These are phyloP conservation scores for Ambrosiella cleistominuta DNA, from an alignment of 2,329 filamentous ascomycete species.

Conservation along the genomic window DNA sequence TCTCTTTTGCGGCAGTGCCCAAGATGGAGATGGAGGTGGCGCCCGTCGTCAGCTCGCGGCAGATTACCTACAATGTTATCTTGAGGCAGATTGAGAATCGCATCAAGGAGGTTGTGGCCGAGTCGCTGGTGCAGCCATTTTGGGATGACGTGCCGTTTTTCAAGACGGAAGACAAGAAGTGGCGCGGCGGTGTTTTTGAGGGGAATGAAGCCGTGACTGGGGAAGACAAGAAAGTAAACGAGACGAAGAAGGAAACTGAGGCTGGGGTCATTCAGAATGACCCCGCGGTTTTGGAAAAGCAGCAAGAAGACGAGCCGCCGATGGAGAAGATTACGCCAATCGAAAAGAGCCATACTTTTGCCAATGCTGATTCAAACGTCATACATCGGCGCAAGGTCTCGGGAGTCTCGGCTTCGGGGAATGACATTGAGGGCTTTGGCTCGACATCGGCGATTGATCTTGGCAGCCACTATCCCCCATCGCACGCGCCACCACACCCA, in stretches of 20 bases:
- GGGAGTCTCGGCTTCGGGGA: not conserved
- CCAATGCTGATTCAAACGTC: conserved; percentile 22
- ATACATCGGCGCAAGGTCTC: conserved; percentile 9
- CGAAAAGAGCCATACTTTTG: conserved; percentile 39
- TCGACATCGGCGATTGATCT: conserved; percentile 9
- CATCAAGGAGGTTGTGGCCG: conserved; percentile 83
- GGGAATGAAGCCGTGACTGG: conserved; percentile 30
- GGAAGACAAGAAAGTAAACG: not conserved
- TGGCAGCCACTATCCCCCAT: conserved; percentile 4
- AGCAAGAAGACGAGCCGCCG: not conserved
- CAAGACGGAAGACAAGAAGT: conserved; percentile 57
- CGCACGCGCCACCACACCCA: not conserved
- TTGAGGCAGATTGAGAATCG: conserved; percentile 84
- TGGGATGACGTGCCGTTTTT: conserved; percentile 95
- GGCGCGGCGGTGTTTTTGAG: conserved; percentile 71
- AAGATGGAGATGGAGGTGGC: conserved; percentile 90
- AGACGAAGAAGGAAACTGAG: not conserved
- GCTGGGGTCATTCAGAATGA: not conserved
- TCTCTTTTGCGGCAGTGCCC: conserved; percentile 84
- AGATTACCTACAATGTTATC: conserved; percentile 89
- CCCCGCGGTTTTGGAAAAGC: not conserved
- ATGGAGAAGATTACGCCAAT: conserved; percentile 18
- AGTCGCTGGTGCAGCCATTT: conserved; percentile 79
- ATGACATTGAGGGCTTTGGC: conserved; percentile 14
- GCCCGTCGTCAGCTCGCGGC: conserved; percentile 83